Percentiles rank a stretch among this genome's conserved stretches.
Conservation (phyloP, 495 filamentous ascomycete species). For the Penicillium herquei region DNA sequence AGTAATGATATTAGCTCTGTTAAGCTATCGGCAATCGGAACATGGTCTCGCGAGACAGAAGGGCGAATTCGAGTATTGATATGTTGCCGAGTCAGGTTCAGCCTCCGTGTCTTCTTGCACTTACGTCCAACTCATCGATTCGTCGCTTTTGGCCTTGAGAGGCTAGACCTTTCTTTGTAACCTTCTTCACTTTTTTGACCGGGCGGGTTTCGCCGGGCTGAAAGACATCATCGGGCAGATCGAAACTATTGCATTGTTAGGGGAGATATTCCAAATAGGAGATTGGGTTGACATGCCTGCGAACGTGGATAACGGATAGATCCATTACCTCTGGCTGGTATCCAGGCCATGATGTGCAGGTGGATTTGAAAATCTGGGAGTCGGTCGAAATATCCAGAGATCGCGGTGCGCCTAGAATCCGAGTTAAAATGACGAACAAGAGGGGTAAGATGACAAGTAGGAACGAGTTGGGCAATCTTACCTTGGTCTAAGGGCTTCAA, state of each 20-base stretch:
- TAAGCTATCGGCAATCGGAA: conserved; percentile 19
- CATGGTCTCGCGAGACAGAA: conserved; percentile 16
- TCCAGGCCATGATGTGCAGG: conserved; percentile 63
- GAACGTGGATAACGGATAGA: conserved; percentile 68
- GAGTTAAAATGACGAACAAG: conserved; percentile 14
- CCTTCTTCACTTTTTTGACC: conserved; percentile 61
- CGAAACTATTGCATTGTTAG: conserved; percentile 54
- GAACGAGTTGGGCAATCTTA: conserved; percentile 20
- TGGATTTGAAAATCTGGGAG: conserved; percentile 69
- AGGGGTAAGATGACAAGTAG: conserved; percentile 4
- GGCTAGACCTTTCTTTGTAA: conserved; percentile 24
- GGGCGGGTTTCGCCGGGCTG: conserved; percentile 74
- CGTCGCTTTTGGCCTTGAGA: conserved; percentile 44
- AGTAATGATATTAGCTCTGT: conserved; percentile 38
- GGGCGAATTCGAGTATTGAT: conserved; percentile 19
- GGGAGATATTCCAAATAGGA: conserved; percentile 6
- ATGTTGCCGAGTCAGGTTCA: conserved; percentile 24
- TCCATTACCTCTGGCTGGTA: conserved; percentile 65
- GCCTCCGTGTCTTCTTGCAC: conserved; percentile 31
- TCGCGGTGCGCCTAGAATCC: conserved; percentile 45
- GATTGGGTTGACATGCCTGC: conserved; percentile 59
- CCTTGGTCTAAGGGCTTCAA: conserved; percentile 39
- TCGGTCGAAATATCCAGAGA: conserved; percentile 66
- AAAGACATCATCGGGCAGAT: conserved; percentile 89
- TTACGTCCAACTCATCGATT: conserved; percentile 49